Evolutionary conservation across 345 rosid species (phyloP).

Genomic region (Eucalyptus sp.): DNA sequence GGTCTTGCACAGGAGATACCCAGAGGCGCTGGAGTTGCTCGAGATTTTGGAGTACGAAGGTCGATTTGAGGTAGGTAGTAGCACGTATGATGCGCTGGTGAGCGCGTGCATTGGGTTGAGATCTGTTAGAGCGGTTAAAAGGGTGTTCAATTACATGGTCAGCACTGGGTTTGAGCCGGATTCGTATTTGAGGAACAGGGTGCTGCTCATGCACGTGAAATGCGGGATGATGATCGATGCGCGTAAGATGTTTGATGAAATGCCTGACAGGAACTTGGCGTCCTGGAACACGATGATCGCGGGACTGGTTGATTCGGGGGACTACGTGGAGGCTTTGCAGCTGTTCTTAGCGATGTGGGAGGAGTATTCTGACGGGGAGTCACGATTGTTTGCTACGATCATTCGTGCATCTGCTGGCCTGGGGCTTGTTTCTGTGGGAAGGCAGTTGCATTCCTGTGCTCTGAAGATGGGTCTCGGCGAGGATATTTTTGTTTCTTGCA

Average conservation of each 20-base stretch:
- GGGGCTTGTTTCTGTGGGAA: conserved; percentile 42
- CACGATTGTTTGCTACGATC: conserved; percentile 44
- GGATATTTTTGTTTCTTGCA: conserved; percentile 59
- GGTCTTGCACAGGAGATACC: conserved; percentile 33
- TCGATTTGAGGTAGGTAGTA: conserved; percentile 25
- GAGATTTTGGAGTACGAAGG: conserved; percentile 59
- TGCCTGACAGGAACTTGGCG: conserved; percentile 57
- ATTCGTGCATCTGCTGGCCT: conserved; percentile 64
- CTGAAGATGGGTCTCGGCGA: conserved; percentile 38
- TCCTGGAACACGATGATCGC: conserved; percentile 53
- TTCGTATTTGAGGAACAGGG: conserved; percentile 55
- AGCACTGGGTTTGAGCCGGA: conserved; percentile 42
- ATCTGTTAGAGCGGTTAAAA: conserved; percentile 60
- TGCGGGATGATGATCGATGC: conserved; percentile 75
- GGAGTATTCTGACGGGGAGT: conserved; percentile 49
- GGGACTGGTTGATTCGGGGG: conserved; percentile 54
- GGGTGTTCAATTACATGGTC: conserved; percentile 43
- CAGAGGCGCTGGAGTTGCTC: conserved; percentile 80
- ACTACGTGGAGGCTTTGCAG: conserved; percentile 46
- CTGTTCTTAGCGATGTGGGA: conserved; percentile 69
- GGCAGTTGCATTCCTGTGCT: conserved; percentile 57
- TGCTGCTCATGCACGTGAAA: conserved; percentile 58
- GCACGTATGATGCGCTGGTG: conserved; percentile 66
- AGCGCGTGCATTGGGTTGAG: conserved; percentile 66
- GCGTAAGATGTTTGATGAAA: conserved; percentile 54